These are phyloP conservation scores for Clonostachys chloroleuca DNA, from an alignment of 2,329 filamentous ascomycete genomes.

Conservation along the genomic window DNA sequence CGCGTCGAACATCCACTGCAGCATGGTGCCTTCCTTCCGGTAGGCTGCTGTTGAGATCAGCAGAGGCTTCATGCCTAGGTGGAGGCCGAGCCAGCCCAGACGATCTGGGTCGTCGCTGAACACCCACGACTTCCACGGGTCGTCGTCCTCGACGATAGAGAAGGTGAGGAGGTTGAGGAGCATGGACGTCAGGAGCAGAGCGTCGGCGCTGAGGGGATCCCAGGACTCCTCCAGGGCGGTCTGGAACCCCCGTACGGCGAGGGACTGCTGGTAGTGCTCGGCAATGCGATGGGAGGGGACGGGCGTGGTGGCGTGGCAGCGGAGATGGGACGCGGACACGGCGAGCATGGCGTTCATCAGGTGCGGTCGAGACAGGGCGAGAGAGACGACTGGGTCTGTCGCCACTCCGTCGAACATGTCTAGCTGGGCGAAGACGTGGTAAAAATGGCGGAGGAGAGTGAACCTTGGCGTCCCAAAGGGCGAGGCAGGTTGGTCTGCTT, in stretches of 20 bases:
- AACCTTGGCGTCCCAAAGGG: constrained; percentile 8
- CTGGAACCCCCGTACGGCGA: constrained; percentile 8
- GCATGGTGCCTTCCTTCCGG: not conserved
- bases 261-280: constrained; percentile 9
- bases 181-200: constrained; percentile 9
- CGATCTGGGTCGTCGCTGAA: constrained; percentile 6
- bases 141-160: constrained; percentile 3
- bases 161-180: constrained; percentile 13
- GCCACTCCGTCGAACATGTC: constrained; percentile 1
- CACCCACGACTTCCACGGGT: constrained; percentile 9
- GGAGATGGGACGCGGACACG: constrained; percentile 13
- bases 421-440: constrained; percentile 4
- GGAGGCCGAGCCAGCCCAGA: constrained; percentile 11
- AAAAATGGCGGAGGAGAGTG: constrained; percentile 9
- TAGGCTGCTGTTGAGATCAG: not conserved
- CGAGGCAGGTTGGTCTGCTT: not conserved
- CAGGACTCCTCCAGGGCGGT: constrained; percentile 6
- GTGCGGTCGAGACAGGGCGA: constrained; percentile 8
- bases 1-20: constrained; percentile 2
- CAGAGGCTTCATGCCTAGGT: constrained; percentile 9
- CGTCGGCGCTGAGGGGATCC: constrained; percentile 4
- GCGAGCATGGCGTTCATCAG: constrained; percentile 13
- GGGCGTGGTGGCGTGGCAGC: constrained; percentile 1
- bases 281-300: constrained; percentile 5
- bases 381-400: constrained; percentile 5